These are phyloP conservation scores for Scedosporium dehoogii DNA, from an alignment of 2,329 filamentous ascomycete genomes.

Conservation along the genomic window DNA sequence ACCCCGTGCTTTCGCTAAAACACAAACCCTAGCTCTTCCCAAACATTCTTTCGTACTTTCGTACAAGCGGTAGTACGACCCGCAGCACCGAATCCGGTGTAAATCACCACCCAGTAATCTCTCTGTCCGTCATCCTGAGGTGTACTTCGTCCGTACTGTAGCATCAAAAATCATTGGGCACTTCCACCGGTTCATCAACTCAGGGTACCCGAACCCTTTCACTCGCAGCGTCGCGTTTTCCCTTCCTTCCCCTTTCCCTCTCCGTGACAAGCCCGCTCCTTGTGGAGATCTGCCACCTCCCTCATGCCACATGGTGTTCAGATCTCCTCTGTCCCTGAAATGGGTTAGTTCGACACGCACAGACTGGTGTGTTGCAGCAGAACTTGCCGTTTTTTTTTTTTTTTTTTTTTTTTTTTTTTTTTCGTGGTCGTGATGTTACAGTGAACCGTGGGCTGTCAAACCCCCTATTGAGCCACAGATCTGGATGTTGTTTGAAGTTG, in stretches of 20 bases:
- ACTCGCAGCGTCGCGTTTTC: neutral
- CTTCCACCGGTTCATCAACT: neutral
- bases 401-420: neutral
- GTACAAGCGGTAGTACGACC: neutral
- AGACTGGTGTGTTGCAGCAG: neutral
- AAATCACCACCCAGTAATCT: neutral
- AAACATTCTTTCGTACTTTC: too few relatives aligned
- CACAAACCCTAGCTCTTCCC: neutral
- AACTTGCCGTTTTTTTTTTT: neutral
- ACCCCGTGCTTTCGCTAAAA: conserved; percentile 1
- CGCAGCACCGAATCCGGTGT: neutral
- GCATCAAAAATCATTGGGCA: neutral
- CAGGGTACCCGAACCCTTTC: neutral
- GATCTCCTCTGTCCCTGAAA: neutral
- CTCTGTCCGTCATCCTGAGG: neutral
- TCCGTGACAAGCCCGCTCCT: neutral
- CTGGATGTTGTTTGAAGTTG: too few relatives aligned
- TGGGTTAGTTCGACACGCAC: neutral
- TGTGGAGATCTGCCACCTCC: neutral
- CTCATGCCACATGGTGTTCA: conserved; percentile 1
- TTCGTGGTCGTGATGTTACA: neutral
- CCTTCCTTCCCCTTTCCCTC: neutral
- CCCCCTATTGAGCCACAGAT: too few relatives aligned
- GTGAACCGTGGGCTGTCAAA: neutral
- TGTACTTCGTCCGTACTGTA: neutral